Evolutionary conservation across 306 rosid genomes (phyloP), one percentile per base, ranked within the genome.

Genomic region (Dalbergia cochinchinensis): DNA sequence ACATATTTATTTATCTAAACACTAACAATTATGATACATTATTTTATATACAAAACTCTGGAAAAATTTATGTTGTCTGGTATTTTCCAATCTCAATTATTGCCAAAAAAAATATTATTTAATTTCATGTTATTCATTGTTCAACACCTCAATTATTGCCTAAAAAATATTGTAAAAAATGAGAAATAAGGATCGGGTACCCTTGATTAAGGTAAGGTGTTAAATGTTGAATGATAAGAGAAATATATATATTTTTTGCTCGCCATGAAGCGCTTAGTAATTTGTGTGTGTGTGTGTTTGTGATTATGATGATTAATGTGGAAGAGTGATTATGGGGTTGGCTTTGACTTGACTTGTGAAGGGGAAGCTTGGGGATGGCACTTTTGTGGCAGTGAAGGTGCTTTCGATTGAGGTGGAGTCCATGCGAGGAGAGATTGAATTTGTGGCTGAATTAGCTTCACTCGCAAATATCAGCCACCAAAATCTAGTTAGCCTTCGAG

Each of bases 361-460:
- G 98, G 99, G 97, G 47, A 88, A 67, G 85, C 90, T 95, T 26
- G 65, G 26, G 39, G 91, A 93, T 85, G 97, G 91, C 0, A 70
- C 87, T 33, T 39, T 73, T 39, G 97, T 93, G 74, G 99, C 94
- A 4, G 89, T 93, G 69, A 95, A 95, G 61, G 94, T 91, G 42
- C 93, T 93, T 47, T 85, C 97, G 1, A 50, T 93, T 13, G 99
- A 95, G 54, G 39, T 85, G 4, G 98, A 93, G 57, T 90, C 97
- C 7, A 89, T 95, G 98, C 74, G 90, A 78, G 99, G 99, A 51
- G 99, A 95, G 86, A 86, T 80, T 13, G 98, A 93, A 75, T 93
- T 95, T 58, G 87, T 93, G 10, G 86, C 96, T 9, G 99, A 95
- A 85, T 83, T 95, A 71, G 83, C 92, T n/a, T 67, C 98, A 12